Conservation (phyloP, 805 yeast species). For the Myxozyma mucilagina region DNA sequence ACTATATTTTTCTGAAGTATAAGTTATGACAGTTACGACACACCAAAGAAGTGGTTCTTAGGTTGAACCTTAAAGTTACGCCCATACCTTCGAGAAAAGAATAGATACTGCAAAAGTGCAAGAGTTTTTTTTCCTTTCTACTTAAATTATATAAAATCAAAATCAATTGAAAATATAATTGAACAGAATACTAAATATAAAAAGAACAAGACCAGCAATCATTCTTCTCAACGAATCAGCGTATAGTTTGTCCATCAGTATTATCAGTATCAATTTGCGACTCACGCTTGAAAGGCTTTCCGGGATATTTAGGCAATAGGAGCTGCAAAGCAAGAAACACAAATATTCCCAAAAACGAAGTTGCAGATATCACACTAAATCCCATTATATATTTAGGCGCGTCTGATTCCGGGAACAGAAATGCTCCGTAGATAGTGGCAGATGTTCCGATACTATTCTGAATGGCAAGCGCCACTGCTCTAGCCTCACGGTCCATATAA, state of each 20-base stretch:
- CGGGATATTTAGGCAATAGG: slow-evolving; percentile 7
- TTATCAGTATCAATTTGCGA: background rate
- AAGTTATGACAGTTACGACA: too few relatives aligned
- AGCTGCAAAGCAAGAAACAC: slow-evolving; percentile 16
- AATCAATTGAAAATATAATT: too few relatives aligned
- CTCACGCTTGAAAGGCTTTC: slow-evolving; percentile 3
- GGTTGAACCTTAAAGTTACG: too few relatives aligned
- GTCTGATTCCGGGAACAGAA: slow-evolving; percentile 18
- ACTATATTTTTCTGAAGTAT: too few relatives aligned
- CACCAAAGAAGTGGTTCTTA: too few relatives aligned
- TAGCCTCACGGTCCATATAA: slow-evolving; percentile 22
- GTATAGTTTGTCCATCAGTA: background rate
- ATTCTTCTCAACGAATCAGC: too few relatives aligned
- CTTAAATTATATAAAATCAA: too few relatives aligned
- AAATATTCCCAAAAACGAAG: slow-evolving; percentile 17
- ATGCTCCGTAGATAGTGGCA: slow-evolving; percentile 17
- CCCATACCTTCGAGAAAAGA: too few relatives aligned
- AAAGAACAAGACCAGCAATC: too few relatives aligned
- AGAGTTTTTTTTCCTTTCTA: too few relatives aligned
- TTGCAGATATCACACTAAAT: slow-evolving; percentile 15
- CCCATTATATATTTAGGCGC: slow-evolving; percentile 25
- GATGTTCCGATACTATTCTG: slow-evolving; percentile 22
- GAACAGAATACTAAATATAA: too few relatives aligned
- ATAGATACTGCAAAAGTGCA: too few relatives aligned
- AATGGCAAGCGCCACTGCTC: slow-evolving; percentile 21